These are phyloP conservation scores for Rhizopogon sp. DNA, from an alignment of 768 basidiomycete species.

Conservation along the genomic window DNA sequence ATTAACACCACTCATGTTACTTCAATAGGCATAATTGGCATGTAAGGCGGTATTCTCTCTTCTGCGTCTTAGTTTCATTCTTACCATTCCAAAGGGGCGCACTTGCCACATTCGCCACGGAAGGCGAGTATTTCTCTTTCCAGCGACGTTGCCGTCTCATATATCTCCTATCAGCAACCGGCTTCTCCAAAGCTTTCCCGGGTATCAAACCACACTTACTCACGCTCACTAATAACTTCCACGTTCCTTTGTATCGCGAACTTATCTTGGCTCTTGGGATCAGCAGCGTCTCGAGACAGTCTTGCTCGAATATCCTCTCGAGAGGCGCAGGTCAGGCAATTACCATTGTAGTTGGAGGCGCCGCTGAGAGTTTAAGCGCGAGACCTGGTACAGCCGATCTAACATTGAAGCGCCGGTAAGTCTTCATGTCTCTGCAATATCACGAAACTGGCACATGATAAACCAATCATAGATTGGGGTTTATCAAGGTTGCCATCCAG, in stretches of 20 bases:
- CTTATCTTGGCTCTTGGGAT: slow-evolving; percentile 83
- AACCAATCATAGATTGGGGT: slow-evolving; percentile 59
- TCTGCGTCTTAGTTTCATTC: not conserved
- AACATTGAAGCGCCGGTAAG: slow-evolving; percentile 68
- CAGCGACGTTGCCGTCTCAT: slow-evolving; percentile 1
- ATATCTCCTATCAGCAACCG: slow-evolving; percentile 55
- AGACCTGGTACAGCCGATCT: slow-evolving; percentile 96
- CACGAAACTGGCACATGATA: not conserved
- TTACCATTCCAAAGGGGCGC: slow-evolving; percentile 63
- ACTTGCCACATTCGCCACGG: slow-evolving; percentile 92
- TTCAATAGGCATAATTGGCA: slow-evolving; percentile 86
- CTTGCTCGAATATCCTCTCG: slow-evolving; percentile 83
- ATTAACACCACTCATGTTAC: slow-evolving; percentile 1
- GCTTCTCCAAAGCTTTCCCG: slow-evolving; percentile 86
- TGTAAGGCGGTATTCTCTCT: slow-evolving; percentile 47
- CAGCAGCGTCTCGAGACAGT: slow-evolving; percentile 86
- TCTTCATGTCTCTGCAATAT: not conserved
- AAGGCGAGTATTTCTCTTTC: slow-evolving; percentile 46
- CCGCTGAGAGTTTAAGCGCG: slow-evolving; percentile 90
- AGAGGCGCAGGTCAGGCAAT: slow-evolving; percentile 65
- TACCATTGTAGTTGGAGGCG: slow-evolving; percentile 95
- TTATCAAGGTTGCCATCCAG: slow-evolving; percentile 91
- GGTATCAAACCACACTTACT: slow-evolving; percentile 92
- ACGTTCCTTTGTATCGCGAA: slow-evolving; percentile 91
- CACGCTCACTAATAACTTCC: slow-evolving; percentile 87